Base-by-base conservation (phyloP, 1,284 basidiomycete species). In the Neotropicomus parvogracilis region DNA sequence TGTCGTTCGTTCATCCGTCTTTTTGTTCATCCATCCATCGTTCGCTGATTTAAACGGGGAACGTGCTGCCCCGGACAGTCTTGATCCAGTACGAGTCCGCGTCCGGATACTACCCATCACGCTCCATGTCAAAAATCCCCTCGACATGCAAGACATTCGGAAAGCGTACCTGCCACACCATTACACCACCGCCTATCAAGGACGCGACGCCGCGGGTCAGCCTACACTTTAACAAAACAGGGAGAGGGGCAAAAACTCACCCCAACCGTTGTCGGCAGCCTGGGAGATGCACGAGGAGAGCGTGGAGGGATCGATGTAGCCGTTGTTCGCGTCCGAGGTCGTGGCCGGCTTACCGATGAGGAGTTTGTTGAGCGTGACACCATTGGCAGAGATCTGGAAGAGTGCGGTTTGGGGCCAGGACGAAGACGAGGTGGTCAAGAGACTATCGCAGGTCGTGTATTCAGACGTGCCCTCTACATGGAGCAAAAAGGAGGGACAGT, bases 321-420 rank as follows among this genome's bases (percentile, higher is more conserved):
- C 85, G 50, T 74, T 83, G 52, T 47, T 73, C 1, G 82, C 81
- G 53, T 83, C 81, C 13, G 67, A 59, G 1, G 68, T 35, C 3
- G 64, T 70, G 0, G 70, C 81, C 3, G 83, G 84, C 64, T 87
- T 86, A 1, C 83, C 83, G 46, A 86, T 81, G 44, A 79, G 72
- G 42, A 80, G 58, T 60, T 80, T 80, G 62, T 74, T 54, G 14
- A 80, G 64, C 1, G 72, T 57, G 9, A 85, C 73, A 10, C 81
- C 81, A 40, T 69, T 76, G 8, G 73, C 72, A 4, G 76, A 70
- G 58, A 87, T 85, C 65, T 87, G 75, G 70, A 85, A 85, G 7
- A 85, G 46, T 0, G 74, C 63, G 0, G 74, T 68, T 46, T 72
- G 39, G 12, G 64, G 77, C 69, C 70, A 79, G 2, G 59, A 37